Evolutionary conservation across 225 moss, liverwort and hornwort species (phyloP), one percentile per base, ranked within the genome.

Genomic region (Anthoceros angustus): DNA sequence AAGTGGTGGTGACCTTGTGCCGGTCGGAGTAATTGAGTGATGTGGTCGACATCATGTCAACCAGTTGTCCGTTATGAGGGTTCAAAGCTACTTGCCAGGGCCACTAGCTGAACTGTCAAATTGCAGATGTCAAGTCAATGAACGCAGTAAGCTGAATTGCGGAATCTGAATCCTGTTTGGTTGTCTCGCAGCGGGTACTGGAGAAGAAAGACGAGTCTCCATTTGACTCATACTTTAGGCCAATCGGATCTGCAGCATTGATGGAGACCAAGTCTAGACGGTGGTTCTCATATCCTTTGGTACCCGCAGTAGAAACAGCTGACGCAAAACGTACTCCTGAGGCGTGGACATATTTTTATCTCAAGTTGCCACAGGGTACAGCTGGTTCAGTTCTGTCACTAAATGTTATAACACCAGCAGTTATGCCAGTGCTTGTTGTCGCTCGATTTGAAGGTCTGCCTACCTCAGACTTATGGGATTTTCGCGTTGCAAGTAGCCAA

Each of bases 301-400:
- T 55, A 12, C 55, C 55, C 14, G 55, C 55, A 15, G 23, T 23
- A 18, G 23, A 0, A 4, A 55, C n/a, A 7, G 23, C 18, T 18
- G 55, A 23, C 18, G 23, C 55, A 55, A 74, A 66, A 7, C 25
- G 63, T 9, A 70, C 42, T 9, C 63, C 16, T 23, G 80, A 73
- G 42, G 83, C 78, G 38, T 95, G 90, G 94, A 76, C 71, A 6
- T 84, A 79, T 25, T 71, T 75, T 7, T 66, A 77, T 6, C 39
- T 95, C 1, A 76, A 78, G 40, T 71, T 95, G 0, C 83, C 94
- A 6, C 48, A 67, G 48, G 94, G 94, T 0, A 79, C 88, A 49
- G 73, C 82, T 40, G 94, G 91, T 9, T 81, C 81, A 23, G 78
- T 85, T 63, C 73, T 95, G 25, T 82, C 91, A 0, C 12, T 85